phyloP scores from a whole-genome alignment of 345 rosid genomes.

The Gossypium anomalum region DNA sequence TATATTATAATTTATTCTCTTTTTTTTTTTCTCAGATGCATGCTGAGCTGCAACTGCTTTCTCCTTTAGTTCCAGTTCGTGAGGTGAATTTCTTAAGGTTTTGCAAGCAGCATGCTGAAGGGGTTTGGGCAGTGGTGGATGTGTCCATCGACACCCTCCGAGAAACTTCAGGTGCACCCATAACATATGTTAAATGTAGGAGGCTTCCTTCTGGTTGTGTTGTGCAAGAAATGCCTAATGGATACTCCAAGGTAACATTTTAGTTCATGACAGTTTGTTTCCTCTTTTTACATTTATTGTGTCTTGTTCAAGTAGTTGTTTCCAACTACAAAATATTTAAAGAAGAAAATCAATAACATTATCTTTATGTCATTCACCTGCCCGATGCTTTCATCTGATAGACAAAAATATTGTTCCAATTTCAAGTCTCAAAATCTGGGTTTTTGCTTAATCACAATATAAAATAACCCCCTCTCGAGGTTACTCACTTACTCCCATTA shows the following conservation, averaged over 20 bases:
- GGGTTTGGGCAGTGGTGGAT: constrained; percentile 95
- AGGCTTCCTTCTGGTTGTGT: constrained; percentile 98
- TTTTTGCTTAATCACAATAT: constrained; percentile 24
- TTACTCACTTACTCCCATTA: constrained; percentile 14
- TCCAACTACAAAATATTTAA: neutral
- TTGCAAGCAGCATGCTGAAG: constrained; percentile 93
- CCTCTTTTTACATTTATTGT: constrained; percentile 18
- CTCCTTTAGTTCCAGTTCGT: constrained; percentile 95
- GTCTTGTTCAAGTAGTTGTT: constrained; percentile 23
- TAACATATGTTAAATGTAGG: constrained; percentile 46
- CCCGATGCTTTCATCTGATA: constrained; percentile 46
- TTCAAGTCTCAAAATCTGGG: constrained; percentile 67
- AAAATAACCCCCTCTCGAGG: constrained; percentile 26
- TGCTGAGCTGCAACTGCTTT: constrained; percentile 81
- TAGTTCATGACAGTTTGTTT: neutral
- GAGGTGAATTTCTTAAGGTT: constrained; percentile 80
- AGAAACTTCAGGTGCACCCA: constrained; percentile 45
- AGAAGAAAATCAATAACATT: neutral
- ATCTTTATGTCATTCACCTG: constrained; percentile 26
- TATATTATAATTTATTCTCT: neutral
- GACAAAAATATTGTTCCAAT: constrained; percentile 36
- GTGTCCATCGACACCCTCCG: constrained; percentile 68
- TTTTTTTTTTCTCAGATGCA: constrained; percentile 50
- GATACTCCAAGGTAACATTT: constrained; percentile 75
- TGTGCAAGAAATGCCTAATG: constrained; percentile 93